Percentiles rank a stretch among this genome's conserved stretches.
phyloP scores from a whole-genome alignment of 371 early-diverging fungal genomes.

The Lichtheimia hyalospora region DNA sequence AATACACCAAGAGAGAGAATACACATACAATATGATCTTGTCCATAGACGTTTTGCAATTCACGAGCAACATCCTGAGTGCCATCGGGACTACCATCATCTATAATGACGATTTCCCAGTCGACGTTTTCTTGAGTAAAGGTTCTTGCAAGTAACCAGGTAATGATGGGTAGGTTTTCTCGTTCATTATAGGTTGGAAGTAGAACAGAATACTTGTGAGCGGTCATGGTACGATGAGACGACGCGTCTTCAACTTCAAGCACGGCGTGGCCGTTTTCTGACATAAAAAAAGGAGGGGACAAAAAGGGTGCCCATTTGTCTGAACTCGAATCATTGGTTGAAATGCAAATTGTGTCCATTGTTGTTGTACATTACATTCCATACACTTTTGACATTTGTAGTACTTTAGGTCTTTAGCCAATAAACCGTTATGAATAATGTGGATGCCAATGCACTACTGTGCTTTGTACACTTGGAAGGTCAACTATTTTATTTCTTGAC shows the following conservation, averaged over 20 bases:
- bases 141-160: constrained; percentile 87
- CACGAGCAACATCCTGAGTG: constrained; percentile 91
- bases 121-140: constrained; percentile 78
- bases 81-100: constrained; percentile 99
- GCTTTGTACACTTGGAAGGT: no score
- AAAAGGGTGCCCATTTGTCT: neutral
- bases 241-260: constrained; percentile 32
- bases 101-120: constrained; percentile 97
- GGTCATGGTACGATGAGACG: constrained; percentile 23
- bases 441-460: no score
- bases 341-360: no score
- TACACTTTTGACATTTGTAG: no score
- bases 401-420: no score
- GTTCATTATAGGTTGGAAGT: constrained; percentile 99
- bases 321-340: neutral
- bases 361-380: no score
- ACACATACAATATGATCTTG: constrained; percentile 82
- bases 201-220: constrained; percentile 84
- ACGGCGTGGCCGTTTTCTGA: constrained; percentile 29
- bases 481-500: no score
- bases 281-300: neutral
- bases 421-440: no score
- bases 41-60: constrained; percentile 86
- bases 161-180: constrained; percentile 95
- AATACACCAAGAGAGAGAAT: neutral